Evolutionary conservation across 164 flowering plant genomes (phyloP), one percentile per base, ranked within the genome.

Genomic region (Amborella trichopoda): DNA sequence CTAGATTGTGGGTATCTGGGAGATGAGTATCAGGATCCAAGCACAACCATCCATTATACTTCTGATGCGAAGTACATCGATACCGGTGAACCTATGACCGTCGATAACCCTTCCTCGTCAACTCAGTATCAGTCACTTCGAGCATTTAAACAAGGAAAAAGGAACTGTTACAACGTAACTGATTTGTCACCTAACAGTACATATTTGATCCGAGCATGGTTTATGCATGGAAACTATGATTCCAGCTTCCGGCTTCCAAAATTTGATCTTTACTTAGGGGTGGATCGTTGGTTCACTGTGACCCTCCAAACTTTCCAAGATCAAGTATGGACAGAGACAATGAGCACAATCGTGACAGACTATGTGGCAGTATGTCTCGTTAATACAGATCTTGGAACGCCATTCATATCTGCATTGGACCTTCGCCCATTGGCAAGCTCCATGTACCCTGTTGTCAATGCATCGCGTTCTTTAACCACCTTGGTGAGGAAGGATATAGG

Each of bases 371-470:
- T 69, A 10, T 75, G 81, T 28, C 81, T 75, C 2, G 54, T 62
- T 17, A 60, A 69, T 32, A 69, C 37, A 2, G 71, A 61, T 3
- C 36, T 1, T 0, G 75, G 75, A 17, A 58, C 52, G 0, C 81
- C 77, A 41, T 72, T 69, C 54, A 59, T 72, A 19, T 72, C 81
- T 3, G 62, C 49, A 19, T 39, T 75, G 44, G 73, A 72, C 42
- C 49, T 70, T 9, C 62, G 81, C 46, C 21, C 40, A 16, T n/a
- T n/a, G n/a, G n/a, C n/a, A n/a, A n/a, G n/a, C n/a, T n/a, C n/a
- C n/a, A n/a, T n/a, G n/a, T n/a, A n/a, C n/a, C n/a, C n/a, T n/a
- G n/a, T n/a, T n/a, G n/a, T n/a, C n/a, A n/a, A n/a, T n/a, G n/a
- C n/a, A n/a, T n/a, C n/a, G n/a, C n/a, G n/a, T n/a, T n/a, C n/a